Conservation (phyloP, 768 basidiomycete genomes). For the Termitomyces sp. region DNA sequence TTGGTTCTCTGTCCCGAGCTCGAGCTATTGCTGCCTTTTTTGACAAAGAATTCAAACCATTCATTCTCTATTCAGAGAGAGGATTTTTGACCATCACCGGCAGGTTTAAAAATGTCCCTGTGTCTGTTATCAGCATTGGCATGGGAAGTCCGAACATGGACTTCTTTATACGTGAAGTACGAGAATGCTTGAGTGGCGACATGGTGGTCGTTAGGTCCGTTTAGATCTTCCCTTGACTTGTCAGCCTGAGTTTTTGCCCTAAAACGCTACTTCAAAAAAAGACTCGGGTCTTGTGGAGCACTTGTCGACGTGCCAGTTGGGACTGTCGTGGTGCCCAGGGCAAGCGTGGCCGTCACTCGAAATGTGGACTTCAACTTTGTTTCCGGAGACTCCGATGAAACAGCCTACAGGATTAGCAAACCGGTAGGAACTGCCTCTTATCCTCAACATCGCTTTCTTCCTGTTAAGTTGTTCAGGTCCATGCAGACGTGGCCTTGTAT, state of each 20-base stretch:
- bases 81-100: slow-evolving; percentile 75
- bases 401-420: slow-evolving; percentile 64
- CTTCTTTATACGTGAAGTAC: slow-evolving; percentile 77
- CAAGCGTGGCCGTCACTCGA: slow-evolving; percentile 61
- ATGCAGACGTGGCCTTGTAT: slow-evolving; percentile 53
- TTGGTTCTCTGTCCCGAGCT: slow-evolving; percentile 69
- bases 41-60: slow-evolving; percentile 53
- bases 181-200: slow-evolving; percentile 67
- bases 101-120: slow-evolving; percentile 51
- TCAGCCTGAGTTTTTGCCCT: slow-evolving; percentile 4
- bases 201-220: slow-evolving; percentile 45
- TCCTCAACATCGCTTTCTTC: background rate
- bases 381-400: slow-evolving; percentile 32
- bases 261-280: slow-evolving; percentile 21
- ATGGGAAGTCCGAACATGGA: slow-evolving; percentile 84
- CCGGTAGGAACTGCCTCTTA: slow-evolving; percentile 32
- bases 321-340: slow-evolving; percentile 64
- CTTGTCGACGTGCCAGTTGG: slow-evolving; percentile 68
- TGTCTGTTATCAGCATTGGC: slow-evolving; percentile 75
- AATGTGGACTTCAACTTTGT: slow-evolving; percentile 77
- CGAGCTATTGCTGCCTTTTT: slow-evolving; percentile 50
- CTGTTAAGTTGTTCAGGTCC: slow-evolving; percentile 33
- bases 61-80: slow-evolving; percentile 64
- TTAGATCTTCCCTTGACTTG: background rate
- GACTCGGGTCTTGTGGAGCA: slow-evolving; percentile 79